Conservation (phyloP, 2,329 filamentous ascomycete species). For the Penicillium sp. region DNA sequence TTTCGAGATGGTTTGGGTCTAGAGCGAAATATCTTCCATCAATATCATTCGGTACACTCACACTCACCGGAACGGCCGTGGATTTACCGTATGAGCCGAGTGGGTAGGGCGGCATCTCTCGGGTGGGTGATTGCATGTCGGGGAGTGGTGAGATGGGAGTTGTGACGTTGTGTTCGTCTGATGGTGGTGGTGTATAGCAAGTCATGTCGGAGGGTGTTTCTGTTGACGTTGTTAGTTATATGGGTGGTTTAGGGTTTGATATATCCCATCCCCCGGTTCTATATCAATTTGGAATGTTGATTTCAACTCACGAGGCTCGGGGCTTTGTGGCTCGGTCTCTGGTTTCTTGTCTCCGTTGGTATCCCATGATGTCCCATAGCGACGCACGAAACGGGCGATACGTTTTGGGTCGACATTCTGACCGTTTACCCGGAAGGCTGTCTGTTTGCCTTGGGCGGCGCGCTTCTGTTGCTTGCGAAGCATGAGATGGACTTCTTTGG, state of each 20-base stretch:
- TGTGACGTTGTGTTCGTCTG: conserved; percentile 25
- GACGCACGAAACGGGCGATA: conserved; percentile 34
- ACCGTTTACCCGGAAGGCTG: conserved; percentile 35
- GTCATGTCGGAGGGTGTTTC: conserved; percentile 40
- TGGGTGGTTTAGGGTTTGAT: neutral
- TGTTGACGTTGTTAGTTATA: conserved; percentile 10
- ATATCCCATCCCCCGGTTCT: neutral
- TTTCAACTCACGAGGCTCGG: conserved; percentile 31
- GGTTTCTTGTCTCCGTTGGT: conserved; percentile 18
- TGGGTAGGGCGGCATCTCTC: conserved; percentile 20
- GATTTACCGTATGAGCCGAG: conserved; percentile 8
- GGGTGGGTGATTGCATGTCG: conserved; percentile 25
- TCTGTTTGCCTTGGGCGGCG: conserved; percentile 37
- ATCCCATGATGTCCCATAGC: conserved; percentile 31
- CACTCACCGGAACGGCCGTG: conserved; percentile 4
- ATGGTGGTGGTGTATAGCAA: conserved; percentile 37
- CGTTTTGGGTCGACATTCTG: conserved; percentile 36
- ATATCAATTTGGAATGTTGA: neutral
- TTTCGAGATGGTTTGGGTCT: conserved; percentile 27
- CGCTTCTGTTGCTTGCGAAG: conserved; percentile 39
- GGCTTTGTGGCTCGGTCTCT: conserved; percentile 24
- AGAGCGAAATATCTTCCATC: conserved; percentile 2
- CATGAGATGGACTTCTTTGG: conserved; percentile 38
- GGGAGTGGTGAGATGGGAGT: conserved; percentile 27
- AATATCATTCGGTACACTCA: conserved; percentile 10